Base-by-base conservation (phyloP, 139 green algal genomes). In the Chlorella sorokiniana region DNA sequence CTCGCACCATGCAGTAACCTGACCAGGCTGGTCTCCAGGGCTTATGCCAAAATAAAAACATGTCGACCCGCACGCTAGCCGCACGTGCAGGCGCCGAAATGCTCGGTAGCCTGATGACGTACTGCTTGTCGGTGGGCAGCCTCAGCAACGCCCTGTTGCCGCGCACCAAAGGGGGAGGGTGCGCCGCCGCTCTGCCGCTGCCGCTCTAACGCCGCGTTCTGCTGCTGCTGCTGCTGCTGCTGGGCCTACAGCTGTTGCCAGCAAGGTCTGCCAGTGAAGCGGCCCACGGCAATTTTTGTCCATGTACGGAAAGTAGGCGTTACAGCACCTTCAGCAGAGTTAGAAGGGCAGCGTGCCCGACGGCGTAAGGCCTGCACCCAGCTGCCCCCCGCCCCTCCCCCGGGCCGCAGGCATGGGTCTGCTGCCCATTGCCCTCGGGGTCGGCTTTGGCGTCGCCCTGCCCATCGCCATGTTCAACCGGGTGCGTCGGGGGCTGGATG, bases 111-210 rank as follows among this genome's bases (percentile, higher is more conserved):
- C 72, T 78, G 10, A 51, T 67, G 72, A 78, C 72, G 37, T 68
- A 40, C 35, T 68, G 51, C 35, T 51, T 78, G 35, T 48, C 72
- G 6, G 29, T 78, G 51, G 72, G 72, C 11, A 25, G 45, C 7
- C 35, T 78, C 48, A 51, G 48, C 48, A 78, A 78, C 25, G 72
- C 72, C 10, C 72, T 78, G 33, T 51, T 78, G 51, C 72, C 72
- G 23, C 72, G 72, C 51, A 78, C 72, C 72, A 78, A 78, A n/a
- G 51, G 72, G 72, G 0, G 72, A 78, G 27, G 72, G 72, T n/a
- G n/a, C n/a, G n/a, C n/a, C n/a, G n/a, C n/a, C n/a, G n/a, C n/a
- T n/a, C n/a, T n/a, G n/a, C n/a, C n/a, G n/a, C n/a, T n/a, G n/a
- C n/a, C n/a, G n/a, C n/a, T n/a, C n/a, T n/a, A n/a, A n/a, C n/a